These are phyloP conservation scores for Ophiocordyceps camponoti-rufipedis DNA, from an alignment of 2,329 filamentous ascomycete genomes.

Conservation along the genomic window DNA sequence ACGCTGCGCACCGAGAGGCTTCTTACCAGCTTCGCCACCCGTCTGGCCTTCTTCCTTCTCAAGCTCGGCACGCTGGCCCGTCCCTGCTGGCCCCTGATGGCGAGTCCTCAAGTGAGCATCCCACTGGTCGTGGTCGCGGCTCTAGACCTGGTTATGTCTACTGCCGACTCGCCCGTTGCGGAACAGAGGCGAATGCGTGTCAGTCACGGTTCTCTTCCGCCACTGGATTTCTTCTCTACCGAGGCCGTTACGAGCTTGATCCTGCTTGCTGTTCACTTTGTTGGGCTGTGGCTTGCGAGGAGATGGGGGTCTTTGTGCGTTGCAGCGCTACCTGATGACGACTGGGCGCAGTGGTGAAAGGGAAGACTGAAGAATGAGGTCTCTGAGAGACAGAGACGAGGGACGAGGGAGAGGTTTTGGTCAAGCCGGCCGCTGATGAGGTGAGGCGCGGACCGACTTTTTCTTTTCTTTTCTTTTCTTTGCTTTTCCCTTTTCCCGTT, in stretches of 20 bases:
- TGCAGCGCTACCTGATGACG: slow-evolving; percentile 7
- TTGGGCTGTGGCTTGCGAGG: slow-evolving; percentile 15
- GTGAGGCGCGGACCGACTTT: too few species aligned
- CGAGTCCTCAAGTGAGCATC: slow-evolving; percentile 44
- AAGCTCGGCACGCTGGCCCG: slow-evolving; percentile 49
- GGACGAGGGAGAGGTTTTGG: too few species aligned
- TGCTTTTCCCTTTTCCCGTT: too few species aligned
- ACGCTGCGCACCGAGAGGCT: slow-evolving; percentile 11
- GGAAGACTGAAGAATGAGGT: too few species aligned
- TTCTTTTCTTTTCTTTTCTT: too few species aligned
- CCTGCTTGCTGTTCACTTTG: slow-evolving; percentile 15
- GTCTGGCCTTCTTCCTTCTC: slow-evolving; percentile 43
- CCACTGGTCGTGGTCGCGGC: slow-evolving; percentile 51
- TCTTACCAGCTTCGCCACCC: slow-evolving; percentile 18
- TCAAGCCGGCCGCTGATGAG: too few species aligned
- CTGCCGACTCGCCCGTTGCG: slow-evolving; percentile 2
- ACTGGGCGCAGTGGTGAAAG: slow-evolving; percentile 12
- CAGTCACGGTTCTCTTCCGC: slow-evolving; percentile 4
- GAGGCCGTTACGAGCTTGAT: slow-evolving; percentile 10
- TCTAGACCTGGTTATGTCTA: slow-evolving; percentile 33
- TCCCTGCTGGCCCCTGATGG: slow-evolving; percentile 54
- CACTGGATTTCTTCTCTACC: slow-evolving; percentile 8
- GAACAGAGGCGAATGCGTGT: slow-evolving; percentile 2
- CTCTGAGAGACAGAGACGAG: too few species aligned
- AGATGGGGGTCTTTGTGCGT: slow-evolving; percentile 16